A percentile compares a stretch with the other conserved stretches of the same genome.
Evolutionary conservation across 2,329 filamentous ascomycete genomes (phyloP).

Genomic region (Periconia sp.): DNA sequence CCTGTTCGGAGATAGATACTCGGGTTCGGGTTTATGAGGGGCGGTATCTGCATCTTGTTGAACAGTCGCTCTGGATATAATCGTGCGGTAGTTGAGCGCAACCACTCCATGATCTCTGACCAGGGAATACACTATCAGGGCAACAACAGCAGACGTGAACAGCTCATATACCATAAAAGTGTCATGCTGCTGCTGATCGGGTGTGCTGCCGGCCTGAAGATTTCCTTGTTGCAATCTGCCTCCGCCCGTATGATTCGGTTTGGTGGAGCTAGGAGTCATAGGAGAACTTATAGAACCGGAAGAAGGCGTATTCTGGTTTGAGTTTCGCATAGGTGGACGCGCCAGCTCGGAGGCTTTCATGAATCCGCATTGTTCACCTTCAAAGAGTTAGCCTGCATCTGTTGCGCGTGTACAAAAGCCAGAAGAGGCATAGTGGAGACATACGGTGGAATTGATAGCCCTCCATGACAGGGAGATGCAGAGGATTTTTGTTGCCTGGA

Average conservation of each 20-base stretch:
- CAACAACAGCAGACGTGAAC: conserved; percentile 41
- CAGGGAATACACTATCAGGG: conserved; percentile 36
- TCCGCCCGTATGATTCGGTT: conserved; percentile 19
- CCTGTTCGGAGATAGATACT: conserved; percentile 14
- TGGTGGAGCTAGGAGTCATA: conserved; percentile 19
- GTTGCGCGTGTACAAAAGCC: neutral
- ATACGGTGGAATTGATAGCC: conserved; percentile 35
- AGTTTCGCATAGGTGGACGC: conserved; percentile 27
- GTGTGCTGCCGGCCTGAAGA: conserved; percentile 16
- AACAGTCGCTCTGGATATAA: conserved; percentile 27
- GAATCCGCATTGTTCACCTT: conserved; percentile 36
- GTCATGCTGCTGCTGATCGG: conserved; percentile 29
- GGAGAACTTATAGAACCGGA: conserved; percentile 19
- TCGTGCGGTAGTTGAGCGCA: conserved; percentile 42
- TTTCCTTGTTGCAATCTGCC: conserved; percentile 19
- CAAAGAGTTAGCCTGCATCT: conserved; percentile 17
- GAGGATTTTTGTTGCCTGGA: conserved; percentile 17
- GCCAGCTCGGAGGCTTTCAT: conserved; percentile 39
- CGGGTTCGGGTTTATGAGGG: conserved; percentile 4
- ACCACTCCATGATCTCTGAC: conserved; percentile 34
- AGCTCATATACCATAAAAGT: conserved; percentile 40
- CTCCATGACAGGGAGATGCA: conserved; percentile 27
- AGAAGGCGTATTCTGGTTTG: conserved; percentile 21
- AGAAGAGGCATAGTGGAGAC: conserved; percentile 1
- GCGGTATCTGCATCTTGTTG: conserved; percentile 8